Percentiles rank a stretch among this genome's conserved stretches.
phyloP scores from a whole-genome alignment of 2,329 filamentous ascomycete species.

The Westerdykella aurantiaca region DNA sequence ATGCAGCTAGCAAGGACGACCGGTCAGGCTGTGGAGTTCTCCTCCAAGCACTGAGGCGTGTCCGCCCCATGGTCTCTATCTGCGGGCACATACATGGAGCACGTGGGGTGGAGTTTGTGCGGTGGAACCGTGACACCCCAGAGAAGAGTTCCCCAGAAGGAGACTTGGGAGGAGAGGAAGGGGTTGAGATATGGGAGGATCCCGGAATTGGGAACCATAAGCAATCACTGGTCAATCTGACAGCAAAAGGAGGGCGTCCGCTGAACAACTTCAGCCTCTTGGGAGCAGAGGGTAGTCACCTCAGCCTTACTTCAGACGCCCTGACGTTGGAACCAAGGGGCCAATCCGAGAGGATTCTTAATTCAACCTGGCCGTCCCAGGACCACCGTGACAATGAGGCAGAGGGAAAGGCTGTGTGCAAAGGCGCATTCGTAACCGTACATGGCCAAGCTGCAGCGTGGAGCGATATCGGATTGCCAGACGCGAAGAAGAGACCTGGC shows the following conservation, averaged over 20 bases:
- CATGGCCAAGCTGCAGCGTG: slow-evolving; percentile 3
- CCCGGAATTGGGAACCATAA: slow-evolving; percentile 54
- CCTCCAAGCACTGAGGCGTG: slow-evolving; percentile 51
- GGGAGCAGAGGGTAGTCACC: slow-evolving; percentile 21
- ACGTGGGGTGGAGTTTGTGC: slow-evolving; percentile 57
- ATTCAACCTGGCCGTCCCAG: slow-evolving; percentile 18
- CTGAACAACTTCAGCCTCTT: slow-evolving; percentile 24
- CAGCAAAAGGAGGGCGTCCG: slow-evolving; percentile 36
- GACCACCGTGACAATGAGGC: slow-evolving; percentile 18
- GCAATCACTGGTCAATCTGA: slow-evolving; percentile 59
- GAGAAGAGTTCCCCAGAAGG: slow-evolving; percentile 44
- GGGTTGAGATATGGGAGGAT: slow-evolving; percentile 52
- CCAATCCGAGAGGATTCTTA: slow-evolving; percentile 17
- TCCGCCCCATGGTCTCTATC: slow-evolving; percentile 59
- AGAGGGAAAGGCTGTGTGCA: slow-evolving; percentile 10
- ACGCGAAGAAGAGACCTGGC: slow-evolving; percentile 17
- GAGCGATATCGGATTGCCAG: slow-evolving; percentile 16
- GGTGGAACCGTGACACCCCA: slow-evolving; percentile 46
- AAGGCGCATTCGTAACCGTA: slow-evolving; percentile 12
- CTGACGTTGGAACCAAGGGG: slow-evolving; percentile 8
- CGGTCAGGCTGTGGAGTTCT: slow-evolving; percentile 57
- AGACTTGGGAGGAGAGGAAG: slow-evolving; percentile 8
- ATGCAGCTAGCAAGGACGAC: slow-evolving; percentile 36
- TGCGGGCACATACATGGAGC: slow-evolving; percentile 69
- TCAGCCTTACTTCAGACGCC: slow-evolving; percentile 8